phyloP scores from a whole-genome alignment of 305 asterid genomes.

The Stenogyne calaminthoides region DNA sequence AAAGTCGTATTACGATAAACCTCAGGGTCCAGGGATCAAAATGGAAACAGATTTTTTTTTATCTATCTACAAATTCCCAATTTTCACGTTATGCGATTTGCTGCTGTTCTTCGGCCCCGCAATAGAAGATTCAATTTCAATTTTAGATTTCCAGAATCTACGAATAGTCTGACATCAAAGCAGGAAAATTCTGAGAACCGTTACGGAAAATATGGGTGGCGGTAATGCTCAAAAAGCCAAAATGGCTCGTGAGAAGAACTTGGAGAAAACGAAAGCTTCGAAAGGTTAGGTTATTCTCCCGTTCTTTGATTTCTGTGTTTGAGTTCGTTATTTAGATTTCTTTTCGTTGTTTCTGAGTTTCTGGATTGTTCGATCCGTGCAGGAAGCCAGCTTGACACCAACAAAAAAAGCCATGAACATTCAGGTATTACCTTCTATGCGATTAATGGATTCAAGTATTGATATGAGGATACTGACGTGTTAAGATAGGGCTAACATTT shows the following conservation, averaged over 20 bases:
- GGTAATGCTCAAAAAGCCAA: conserved; percentile 58
- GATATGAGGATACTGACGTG: background rate
- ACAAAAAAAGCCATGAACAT: conserved; percentile 60
- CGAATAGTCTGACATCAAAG: background rate
- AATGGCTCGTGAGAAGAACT: conserved; percentile 62
- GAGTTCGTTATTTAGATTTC: background rate
- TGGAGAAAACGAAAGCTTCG: conserved; percentile 49
- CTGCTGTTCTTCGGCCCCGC: conserved; percentile 22
- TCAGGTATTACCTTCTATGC: conserved; percentile 40
- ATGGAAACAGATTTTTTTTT: background rate
- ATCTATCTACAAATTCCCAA: background rate
- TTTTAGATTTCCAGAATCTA: conserved; percentile 29
- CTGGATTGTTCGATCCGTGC: conserved; percentile 28
- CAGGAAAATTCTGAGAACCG: background rate
- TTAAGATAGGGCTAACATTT: background rate
- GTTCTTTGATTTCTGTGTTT: background rate
- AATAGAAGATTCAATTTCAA: conserved; percentile 23
- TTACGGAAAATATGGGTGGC: conserved; percentile 49
- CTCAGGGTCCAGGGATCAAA: conserved; percentile 16
- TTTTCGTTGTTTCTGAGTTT: too few relatives aligned
- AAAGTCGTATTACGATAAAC: conserved; percentile 22
- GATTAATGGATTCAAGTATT: background rate
- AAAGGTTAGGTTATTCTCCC: conserved; percentile 35
- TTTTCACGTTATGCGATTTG: background rate
- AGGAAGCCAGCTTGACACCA: conserved; percentile 58